These are phyloP conservation scores for Ceratocystis harringtonii DNA, from an alignment of 2,329 filamentous ascomycete species.

Conservation along the genomic window DNA sequence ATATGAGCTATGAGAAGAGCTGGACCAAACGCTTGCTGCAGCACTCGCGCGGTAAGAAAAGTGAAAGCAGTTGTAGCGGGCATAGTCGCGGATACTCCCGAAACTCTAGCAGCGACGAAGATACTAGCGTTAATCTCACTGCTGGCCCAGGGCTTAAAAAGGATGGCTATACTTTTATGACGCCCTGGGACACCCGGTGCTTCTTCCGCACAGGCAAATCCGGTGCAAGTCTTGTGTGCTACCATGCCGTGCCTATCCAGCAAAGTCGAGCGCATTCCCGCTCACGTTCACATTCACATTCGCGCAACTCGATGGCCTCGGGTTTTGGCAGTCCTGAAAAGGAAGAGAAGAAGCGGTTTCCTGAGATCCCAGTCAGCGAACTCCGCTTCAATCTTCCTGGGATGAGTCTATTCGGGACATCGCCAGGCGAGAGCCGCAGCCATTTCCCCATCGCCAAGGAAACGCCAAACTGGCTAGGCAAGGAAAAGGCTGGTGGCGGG, in stretches of 20 bases:
- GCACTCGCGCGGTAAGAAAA: constrained; percentile 16
- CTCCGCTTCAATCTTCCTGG: constrained; percentile 77
- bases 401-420: constrained; percentile 31
- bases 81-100: constrained; percentile 21
- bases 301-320: constrained; percentile 17
- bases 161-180: constrained; percentile 61
- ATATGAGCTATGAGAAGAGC: constrained; percentile 41
- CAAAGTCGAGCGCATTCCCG: constrained; percentile 18
- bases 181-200: constrained; percentile 77
- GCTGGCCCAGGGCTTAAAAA: constrained; percentile 37
- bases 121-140: constrained; percentile 17
- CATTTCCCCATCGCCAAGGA: constrained; percentile 26
- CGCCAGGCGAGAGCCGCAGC: constrained; percentile 24
- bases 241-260: constrained; percentile 46
- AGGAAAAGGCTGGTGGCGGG: constrained; percentile 74
- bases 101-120: constrained; percentile 5
- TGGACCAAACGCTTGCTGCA: constrained; percentile 12
- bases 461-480: constrained; percentile 57
- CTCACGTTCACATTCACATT: constrained; percentile 20
- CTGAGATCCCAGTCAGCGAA: constrained; percentile 51
- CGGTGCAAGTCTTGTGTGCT: constrained; percentile 60
- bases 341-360: constrained; percentile 2
- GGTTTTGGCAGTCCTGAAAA: constrained; percentile 1
- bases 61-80: background rate
- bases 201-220: constrained; percentile 67